A percentile compares a stretch with the other conserved stretches of the same genome.
phyloP scores from a whole-genome alignment of 495 filamentous ascomycete species.

The Achaetomiella virescens region DNA sequence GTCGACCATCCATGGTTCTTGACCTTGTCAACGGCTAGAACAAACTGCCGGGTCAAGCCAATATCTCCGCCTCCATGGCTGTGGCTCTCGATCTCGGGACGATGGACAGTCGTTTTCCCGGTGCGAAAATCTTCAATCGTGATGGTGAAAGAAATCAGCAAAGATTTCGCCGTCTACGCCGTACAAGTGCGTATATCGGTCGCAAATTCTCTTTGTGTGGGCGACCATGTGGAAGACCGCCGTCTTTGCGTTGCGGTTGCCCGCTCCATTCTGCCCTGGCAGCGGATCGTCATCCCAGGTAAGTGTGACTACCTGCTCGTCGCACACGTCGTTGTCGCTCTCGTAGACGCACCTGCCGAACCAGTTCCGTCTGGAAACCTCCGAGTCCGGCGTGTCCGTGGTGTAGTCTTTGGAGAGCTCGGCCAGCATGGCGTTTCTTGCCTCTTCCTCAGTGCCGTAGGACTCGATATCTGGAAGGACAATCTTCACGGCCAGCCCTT shows the following conservation, averaged over 20 bases:
- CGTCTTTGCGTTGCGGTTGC: constrained; percentile 63
- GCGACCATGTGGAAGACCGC: constrained; percentile 93
- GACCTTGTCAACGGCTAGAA: constrained; percentile 73
- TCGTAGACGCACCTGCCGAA: constrained; percentile 95
- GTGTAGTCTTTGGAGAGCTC: constrained; percentile 66
- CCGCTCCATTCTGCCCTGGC: not conserved
- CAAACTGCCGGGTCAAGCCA: constrained; percentile 73
- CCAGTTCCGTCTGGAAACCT: constrained; percentile 63
- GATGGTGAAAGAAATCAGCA: constrained; percentile 66
- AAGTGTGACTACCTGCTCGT: constrained; percentile 84
- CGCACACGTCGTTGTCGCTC: constrained; percentile 81
- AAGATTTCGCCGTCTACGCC: constrained; percentile 79
- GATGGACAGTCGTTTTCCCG: constrained; percentile 46
- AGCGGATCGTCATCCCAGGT: constrained; percentile 68
- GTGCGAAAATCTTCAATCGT: constrained; percentile 58
- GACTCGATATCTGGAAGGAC: constrained; percentile 90
- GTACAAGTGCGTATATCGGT: constrained; percentile 75
- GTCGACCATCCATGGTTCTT: constrained; percentile 62
- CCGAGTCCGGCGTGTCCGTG: constrained; percentile 36
- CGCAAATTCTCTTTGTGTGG: constrained; percentile 78
- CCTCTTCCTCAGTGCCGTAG: constrained; percentile 38
- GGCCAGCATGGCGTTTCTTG: constrained; percentile 37
- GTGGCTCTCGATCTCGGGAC: constrained; percentile 46
- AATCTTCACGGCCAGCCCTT: constrained; percentile 79
- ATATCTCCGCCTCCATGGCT: constrained; percentile 85